Base-by-base conservation (phyloP, 1,284 basidiomycete genomes). In the Marasmius oreades region DNA sequence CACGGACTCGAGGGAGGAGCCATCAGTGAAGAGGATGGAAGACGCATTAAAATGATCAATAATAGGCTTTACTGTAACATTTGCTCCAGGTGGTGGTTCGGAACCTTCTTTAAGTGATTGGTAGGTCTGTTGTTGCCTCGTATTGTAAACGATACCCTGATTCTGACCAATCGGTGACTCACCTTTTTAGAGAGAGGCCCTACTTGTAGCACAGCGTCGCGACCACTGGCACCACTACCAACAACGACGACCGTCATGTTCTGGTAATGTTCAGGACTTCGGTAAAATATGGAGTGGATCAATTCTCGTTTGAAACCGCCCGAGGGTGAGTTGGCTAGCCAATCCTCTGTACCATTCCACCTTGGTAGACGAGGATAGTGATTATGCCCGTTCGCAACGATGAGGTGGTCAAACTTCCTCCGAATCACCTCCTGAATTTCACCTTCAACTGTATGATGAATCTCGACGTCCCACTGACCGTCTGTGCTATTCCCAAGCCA, bases 281-380 rank as follows among this genome's bases (percentile, higher is more conserved):
- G 76, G 63, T 81, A 84, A 65, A 75, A 84, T n/a, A 82, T 70
- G 2, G 80, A 79, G 63, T 84, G 82, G 20, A 78, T 36, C 2
- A 82, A 73, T 59, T 77, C 70, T 7, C 69, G 69, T 3, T 59
- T 34, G 2, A 66, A 62, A 3, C 63, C 64, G 33, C 64, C 66
- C 12, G 39, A 7, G 2, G 5, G 39, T 42, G 39, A 3, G n/a
- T 42, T 42, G 39, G 61, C 64, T 12, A 81, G 61, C 82, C 82
- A 84, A 3, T 69, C 70, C 3, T 78, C 71, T 50, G 78, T 73
- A 0, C 81, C 82, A 12, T 63, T 65, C 72, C 79, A 82, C 3
- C 61, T 59, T 1, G 76, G 75, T 3, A 75, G 68, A 16, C 71
- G 69, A 1, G 83, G 82, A 59, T 78, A 73, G 60, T 80, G 80